Conservation (phyloP, 1,139 yeast genomes). For the Candida sanyaensis region DNA sequence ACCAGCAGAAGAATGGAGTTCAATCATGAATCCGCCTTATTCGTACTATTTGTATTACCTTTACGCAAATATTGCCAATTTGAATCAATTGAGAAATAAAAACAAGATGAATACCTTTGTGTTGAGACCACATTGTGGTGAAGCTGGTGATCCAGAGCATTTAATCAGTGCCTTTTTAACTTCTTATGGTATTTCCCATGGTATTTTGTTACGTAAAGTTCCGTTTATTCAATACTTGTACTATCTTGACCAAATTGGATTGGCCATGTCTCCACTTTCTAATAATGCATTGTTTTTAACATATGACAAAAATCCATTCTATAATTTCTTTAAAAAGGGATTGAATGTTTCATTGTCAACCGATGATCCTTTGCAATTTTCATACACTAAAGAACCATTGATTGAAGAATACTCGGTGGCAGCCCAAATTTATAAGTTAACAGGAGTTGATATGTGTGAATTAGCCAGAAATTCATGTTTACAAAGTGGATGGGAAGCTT, state of each 20-base stretch:
- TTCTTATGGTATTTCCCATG: constrained; percentile 93
- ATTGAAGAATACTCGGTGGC: constrained; percentile 98
- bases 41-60: constrained; percentile 90
- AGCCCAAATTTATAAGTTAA: constrained; percentile 91
- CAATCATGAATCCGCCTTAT: constrained; percentile 88
- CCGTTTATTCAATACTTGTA: constrained; percentile 93
- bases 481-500: constrained; percentile 91
- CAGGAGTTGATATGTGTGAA: constrained; percentile 97
- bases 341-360: constrained; percentile 90
- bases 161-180: constrained; percentile 86
- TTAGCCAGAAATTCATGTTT: constrained; percentile 81
- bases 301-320: constrained; percentile 93
- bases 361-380: constrained; percentile 74
- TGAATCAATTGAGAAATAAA: constrained; percentile 77
- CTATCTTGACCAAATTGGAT: constrained; percentile 91
- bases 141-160: constrained; percentile 99
- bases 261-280: constrained; percentile 98
- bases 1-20: constrained; percentile 78
- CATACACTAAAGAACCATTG: constrained; percentile 96
- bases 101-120: constrained; percentile 86
- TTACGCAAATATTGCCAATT: constrained; percentile 80
- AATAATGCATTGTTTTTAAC: constrained; percentile 95
- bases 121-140: constrained; percentile 97
- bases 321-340: constrained; percentile 86
- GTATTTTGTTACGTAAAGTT: constrained; percentile 86